Evolutionary conservation across 768 basidiomycete species (phyloP), one percentile per base, ranked within the genome.

Genomic region (Phanerochaete carnosa): DNA sequence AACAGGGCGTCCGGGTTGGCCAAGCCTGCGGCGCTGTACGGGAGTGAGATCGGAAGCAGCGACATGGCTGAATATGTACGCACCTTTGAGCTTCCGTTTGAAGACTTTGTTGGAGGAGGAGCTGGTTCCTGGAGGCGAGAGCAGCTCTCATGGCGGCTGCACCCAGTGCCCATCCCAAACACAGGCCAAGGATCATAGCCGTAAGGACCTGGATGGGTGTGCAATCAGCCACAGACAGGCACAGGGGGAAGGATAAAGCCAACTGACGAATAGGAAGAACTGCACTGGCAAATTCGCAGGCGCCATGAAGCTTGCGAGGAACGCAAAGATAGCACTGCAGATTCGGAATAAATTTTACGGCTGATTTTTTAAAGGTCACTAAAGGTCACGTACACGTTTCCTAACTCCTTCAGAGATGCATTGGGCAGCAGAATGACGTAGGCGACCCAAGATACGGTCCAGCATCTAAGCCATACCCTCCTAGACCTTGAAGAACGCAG

Each of bases 161-260:
- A 1, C 83, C 82, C 63, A 83, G 74, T 0, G 78, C 84, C 84
- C 85, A 87, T 13, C 83, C 83, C 1, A 82, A 39, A 2, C 75
- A 71, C 47, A 80, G 64, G 0, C 84, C 84, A 7, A 84, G 16
- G 26, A 81, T 62, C 39, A 86, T 63, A 0, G 79, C 83, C 19
- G 76, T 67, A 1, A 79, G 65, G 6, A 70, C 66, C 79, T 80
- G 29, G 29, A 32, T 2, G 35, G 13, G 23, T 6, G 22, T 43
- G n/a, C 16, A 23, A 25, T 32, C 22, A 51, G 49, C 49, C 25
- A 28, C 51, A 33, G 29, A n/a, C n/a, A n/a, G n/a, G n/a, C n/a
- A n/a, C n/a, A n/a, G n/a, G n/a, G n/a, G n/a, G n/a, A n/a, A n/a
- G n/a, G n/a, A n/a, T n/a, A n/a, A n/a, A n/a, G n/a, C n/a, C n/a